phyloP scores from a whole-genome alignment of 129 eudicot genomes.

The Deinandra increscens region DNA sequence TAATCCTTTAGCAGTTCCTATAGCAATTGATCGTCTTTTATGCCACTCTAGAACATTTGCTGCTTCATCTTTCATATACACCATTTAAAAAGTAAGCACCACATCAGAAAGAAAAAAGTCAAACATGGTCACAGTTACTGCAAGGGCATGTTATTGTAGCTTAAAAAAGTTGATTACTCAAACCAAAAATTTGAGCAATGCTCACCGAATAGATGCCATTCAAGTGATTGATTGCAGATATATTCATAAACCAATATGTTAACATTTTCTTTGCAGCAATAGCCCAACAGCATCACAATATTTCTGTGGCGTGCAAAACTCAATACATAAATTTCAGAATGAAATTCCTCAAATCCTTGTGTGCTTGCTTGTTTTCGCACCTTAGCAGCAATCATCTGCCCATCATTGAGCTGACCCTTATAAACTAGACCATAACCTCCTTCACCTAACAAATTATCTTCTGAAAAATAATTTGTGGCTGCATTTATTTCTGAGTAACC shows the following conservation, averaged over 20 bases:
- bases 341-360: slow-evolving; percentile 75
- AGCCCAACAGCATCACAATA: slow-evolving; percentile 76
- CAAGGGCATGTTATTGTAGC: neutral
- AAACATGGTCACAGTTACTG: neutral
- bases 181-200: slow-evolving; percentile 3
- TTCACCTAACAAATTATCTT: slow-evolving; percentile 70
- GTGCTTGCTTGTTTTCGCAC: slow-evolving; percentile 70
- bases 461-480: slow-evolving; percentile 65
- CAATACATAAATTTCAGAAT: slow-evolving; percentile 69
- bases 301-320: slow-evolving; percentile 78
- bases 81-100: neutral
- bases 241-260: slow-evolving; percentile 78
- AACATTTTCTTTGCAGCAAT: slow-evolving; percentile 76
- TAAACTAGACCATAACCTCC: slow-evolving; percentile 88
- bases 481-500: slow-evolving; percentile 64
- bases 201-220: slow-evolving; percentile 82
- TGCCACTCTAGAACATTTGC: slow-evolving; percentile 65
- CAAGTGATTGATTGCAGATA: slow-evolving; percentile 80
- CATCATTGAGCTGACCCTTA: slow-evolving; percentile 69
- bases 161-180: neutral
- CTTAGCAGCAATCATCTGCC: slow-evolving; percentile 76
- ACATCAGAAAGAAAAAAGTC: neutral
- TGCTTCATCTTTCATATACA: slow-evolving; percentile 37
- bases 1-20: slow-evolving; percentile 86
- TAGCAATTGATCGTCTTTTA: slow-evolving; percentile 65